Percentiles rank a stretch among this genome's conserved stretches.
These are phyloP conservation scores for Candida ovalis DNA, from an alignment of 805 yeast genomes.

Conservation along the genomic window DNA sequence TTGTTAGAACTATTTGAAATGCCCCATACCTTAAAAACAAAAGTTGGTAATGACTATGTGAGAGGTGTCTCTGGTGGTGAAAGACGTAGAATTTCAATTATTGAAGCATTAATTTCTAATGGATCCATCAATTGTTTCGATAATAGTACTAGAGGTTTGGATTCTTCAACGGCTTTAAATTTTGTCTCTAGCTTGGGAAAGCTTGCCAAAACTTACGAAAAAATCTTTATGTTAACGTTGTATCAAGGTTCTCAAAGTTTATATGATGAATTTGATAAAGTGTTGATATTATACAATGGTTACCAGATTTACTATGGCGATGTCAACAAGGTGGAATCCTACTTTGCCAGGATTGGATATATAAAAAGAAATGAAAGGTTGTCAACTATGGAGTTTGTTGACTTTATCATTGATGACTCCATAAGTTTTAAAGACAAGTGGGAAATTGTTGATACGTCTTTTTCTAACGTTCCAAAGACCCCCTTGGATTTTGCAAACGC, in stretches of 20 bases:
- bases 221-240: constrained; percentile 18
- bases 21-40: constrained; percentile 49
- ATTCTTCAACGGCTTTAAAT: constrained; percentile 79
- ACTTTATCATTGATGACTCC: constrained; percentile 18
- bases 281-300: constrained; percentile 55
- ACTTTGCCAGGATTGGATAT: constrained; percentile 64
- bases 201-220: constrained; percentile 12
- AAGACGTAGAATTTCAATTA: constrained; percentile 78
- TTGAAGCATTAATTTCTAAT: constrained; percentile 66
- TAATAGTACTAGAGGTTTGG: constrained; percentile 83
- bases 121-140: constrained; percentile 70
- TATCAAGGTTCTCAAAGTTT: constrained; percentile 63
- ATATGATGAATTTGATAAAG: constrained; percentile 62
- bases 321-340: constrained; percentile 45
- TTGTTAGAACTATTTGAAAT: constrained; percentile 45
- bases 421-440: constrained; percentile 26
- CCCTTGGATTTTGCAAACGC: constrained; percentile 50
- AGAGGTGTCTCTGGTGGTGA: constrained; percentile 82
- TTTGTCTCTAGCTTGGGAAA: constrained; percentile 62
- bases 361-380: constrained; percentile 21
- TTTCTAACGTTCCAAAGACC: constrained; percentile 32
- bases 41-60: constrained; percentile 44
- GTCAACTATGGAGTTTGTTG: constrained; percentile 27
- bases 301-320: constrained; percentile 60
- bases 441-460: constrained; percentile 11